A percentile compares a stretch with the other conserved stretches of the same genome.
Conservation (phyloP, 1,139 yeast genomes). For the Scheffersomyces stambukii region DNA sequence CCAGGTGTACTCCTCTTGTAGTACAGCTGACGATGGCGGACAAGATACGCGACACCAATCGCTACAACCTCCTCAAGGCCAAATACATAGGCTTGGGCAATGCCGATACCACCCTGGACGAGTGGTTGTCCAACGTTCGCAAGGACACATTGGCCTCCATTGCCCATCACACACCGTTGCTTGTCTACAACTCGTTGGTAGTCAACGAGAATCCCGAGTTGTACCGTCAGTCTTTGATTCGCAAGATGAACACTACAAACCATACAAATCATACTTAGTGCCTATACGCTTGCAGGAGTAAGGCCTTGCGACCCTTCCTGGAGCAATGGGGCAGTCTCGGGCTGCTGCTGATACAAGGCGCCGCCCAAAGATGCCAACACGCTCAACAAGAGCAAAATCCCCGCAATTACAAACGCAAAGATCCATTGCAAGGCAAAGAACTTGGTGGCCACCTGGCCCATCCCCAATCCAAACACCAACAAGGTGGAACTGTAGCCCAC, state of each 20-base stretch:
- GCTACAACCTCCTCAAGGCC: constrained; percentile 55
- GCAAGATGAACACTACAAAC: constrained; percentile 52
- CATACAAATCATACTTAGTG: no score
- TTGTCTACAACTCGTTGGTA: constrained; percentile 66
- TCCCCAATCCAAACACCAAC: constrained; percentile 60
- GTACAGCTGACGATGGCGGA: constrained; percentile 47
- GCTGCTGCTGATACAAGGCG: constrained; percentile 10
- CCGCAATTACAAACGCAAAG: constrained; percentile 67
- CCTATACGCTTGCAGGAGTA: no score
- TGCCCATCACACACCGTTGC: constrained; percentile 62
- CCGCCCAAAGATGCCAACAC: constrained; percentile 37
- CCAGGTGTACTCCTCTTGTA: no score
- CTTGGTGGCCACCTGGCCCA: constrained; percentile 65
- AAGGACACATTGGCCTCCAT: constrained; percentile 73
- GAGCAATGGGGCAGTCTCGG: constrained; percentile 26
- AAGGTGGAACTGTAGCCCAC: constrained; percentile 57
- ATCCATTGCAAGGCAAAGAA: constrained; percentile 80
- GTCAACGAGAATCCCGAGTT: constrained; percentile 49
- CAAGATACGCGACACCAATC: constrained; percentile 61
- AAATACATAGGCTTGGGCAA: constrained; percentile 71
- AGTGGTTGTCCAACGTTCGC: constrained; percentile 49
- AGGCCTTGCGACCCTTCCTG: no score
- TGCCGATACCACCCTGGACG: constrained; percentile 56
- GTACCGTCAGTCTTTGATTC: constrained; percentile 50
- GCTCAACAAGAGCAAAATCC: constrained; percentile 46